These are phyloP conservation scores for Calocybe indica DNA, from an alignment of 768 basidiomycete species.

Conservation along the genomic window DNA sequence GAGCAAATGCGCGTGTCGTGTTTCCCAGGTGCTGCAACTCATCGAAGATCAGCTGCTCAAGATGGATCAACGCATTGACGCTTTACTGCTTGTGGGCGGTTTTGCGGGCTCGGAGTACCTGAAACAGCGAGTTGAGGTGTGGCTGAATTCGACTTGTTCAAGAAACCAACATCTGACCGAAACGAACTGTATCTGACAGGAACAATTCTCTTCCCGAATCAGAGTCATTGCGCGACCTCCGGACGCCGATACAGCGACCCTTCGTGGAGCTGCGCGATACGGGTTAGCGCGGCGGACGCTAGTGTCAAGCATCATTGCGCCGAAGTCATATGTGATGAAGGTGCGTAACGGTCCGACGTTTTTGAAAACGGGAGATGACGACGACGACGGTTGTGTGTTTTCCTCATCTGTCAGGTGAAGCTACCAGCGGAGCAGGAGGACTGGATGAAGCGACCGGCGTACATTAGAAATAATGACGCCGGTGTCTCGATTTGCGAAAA, in stretches of 20 bases:
- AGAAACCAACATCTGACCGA: constrained; percentile 7
- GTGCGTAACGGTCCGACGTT: constrained; percentile 25
- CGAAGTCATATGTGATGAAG: constrained; percentile 85
- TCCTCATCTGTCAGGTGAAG: constrained; percentile 52
- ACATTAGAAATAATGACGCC: constrained; percentile 73
- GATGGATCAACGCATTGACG: constrained; percentile 71
- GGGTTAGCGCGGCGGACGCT: constrained; percentile 70
- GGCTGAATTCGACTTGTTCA: constrained; percentile 14
- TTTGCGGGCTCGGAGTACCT: constrained; percentile 86
- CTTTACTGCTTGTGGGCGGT: constrained; percentile 84
- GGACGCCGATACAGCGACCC: constrained; percentile 85
- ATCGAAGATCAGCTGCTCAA: constrained; percentile 70
- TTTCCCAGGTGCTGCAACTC: constrained; percentile 61
- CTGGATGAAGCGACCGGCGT: constrained; percentile 78
- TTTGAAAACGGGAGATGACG: not conserved
- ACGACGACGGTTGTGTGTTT: too few species aligned
- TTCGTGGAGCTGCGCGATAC: constrained; percentile 85
- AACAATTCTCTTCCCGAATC: constrained; percentile 60
- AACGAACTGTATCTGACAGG: constrained; percentile 30
- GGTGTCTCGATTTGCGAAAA: constrained; percentile 81
- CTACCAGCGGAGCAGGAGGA: constrained; percentile 85
- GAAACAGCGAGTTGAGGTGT: constrained; percentile 70
- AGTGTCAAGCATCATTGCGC: constrained; percentile 78
- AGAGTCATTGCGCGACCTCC: constrained; percentile 75
- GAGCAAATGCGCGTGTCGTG: not conserved